phyloP scores from a whole-genome alignment of 257 asterid genomes.

The Nicotiana attenuata region DNA sequence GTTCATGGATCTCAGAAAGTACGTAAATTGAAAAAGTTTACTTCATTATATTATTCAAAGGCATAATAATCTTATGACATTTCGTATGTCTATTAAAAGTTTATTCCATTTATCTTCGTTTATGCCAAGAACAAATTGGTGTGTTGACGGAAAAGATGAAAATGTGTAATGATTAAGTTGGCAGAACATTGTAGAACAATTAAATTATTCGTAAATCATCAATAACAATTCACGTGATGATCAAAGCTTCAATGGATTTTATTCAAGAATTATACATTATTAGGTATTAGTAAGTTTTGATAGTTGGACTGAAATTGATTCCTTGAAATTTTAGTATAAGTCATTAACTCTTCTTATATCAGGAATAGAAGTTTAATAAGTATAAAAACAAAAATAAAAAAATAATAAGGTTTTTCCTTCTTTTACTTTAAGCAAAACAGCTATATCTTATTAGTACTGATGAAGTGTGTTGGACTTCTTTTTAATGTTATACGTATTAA shows the following conservation, averaged over 20 bases:
- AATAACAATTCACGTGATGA: slow-evolving; percentile 1
- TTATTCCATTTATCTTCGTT: neutral
- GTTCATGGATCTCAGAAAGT: no score
- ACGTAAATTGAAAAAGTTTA: no score
- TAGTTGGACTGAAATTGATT: neutral
- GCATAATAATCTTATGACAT: no score
- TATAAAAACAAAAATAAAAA: neutral
- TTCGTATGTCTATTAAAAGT: neutral
- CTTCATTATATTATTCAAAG: no score
- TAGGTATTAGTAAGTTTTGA: neutral
- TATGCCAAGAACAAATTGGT: neutral
- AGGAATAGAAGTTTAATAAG: neutral
- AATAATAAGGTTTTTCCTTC: neutral
- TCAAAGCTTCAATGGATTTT: slow-evolving; percentile 1
- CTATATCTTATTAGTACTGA: neutral
- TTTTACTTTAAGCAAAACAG: neutral
- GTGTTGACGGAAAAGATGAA: neutral
- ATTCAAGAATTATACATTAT: neutral
- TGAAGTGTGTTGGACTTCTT: neutral
- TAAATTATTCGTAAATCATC: neutral
- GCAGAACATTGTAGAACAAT: neutral
- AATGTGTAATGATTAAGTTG: neutral
- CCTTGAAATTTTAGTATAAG: neutral
- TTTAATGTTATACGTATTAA: neutral
- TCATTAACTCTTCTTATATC: neutral